Evolutionary conservation across 345 rosid genomes (phyloP).

Genomic region (Stellera chamaejasme): DNA sequence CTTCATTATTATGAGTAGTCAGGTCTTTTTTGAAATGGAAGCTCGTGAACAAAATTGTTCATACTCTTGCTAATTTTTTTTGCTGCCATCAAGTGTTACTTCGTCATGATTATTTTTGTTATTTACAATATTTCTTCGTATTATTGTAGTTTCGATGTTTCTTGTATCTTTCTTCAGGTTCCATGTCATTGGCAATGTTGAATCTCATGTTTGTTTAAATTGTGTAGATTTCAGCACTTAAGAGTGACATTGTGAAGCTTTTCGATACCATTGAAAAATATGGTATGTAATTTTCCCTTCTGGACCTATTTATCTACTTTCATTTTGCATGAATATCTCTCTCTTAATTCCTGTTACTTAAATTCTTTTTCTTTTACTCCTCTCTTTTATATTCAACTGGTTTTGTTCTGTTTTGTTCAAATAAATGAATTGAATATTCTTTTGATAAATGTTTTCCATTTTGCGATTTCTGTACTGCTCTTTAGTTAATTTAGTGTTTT

Average conservation of each 20-base stretch:
- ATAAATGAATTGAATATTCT: too few species aligned
- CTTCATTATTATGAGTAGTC: too few species aligned
- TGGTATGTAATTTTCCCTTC: slow-evolving; percentile 36
- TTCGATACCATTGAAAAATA: slow-evolving; percentile 78
- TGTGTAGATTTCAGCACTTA: slow-evolving; percentile 58
- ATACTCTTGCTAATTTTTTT: too few species aligned
- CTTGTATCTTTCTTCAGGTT: slow-evolving; percentile 1
- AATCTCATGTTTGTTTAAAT: slow-evolving; percentile 7
- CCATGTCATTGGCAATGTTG: slow-evolving; percentile 2
- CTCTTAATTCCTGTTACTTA: not conserved
- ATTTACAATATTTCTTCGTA: not conserved
- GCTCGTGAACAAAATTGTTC: too few species aligned
- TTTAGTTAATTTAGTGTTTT: too few species aligned
- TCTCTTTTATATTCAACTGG: not conserved
- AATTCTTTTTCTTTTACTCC: not conserved
- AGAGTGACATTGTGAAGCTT: slow-evolving; percentile 69
- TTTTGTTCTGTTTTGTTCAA: not conserved
- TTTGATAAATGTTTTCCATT: too few species aligned
- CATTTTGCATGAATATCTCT: not conserved
- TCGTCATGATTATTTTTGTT: too few species aligned
- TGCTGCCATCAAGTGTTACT: too few species aligned
- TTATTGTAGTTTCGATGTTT: not conserved
- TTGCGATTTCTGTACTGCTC: too few species aligned
- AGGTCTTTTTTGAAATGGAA: too few species aligned
- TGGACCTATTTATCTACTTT: not conserved